A percentile compares a stretch with the other conserved stretches of the same genome.
Conservation (phyloP, 805 yeast species). For the Zygoascus flipseniorum region DNA sequence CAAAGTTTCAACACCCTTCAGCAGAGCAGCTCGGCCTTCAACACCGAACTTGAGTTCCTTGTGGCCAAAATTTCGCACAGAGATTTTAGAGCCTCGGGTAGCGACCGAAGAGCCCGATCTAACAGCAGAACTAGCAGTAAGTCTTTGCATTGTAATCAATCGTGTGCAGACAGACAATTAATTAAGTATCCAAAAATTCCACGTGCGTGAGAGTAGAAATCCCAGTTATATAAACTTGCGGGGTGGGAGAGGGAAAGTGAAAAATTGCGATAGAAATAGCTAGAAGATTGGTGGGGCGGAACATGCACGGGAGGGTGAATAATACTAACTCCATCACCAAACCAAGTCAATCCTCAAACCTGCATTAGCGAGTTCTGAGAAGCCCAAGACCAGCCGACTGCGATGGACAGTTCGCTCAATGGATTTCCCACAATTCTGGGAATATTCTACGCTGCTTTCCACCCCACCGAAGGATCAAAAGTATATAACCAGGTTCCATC, state of each 20-base stretch:
- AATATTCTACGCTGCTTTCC: conserved; percentile 83
- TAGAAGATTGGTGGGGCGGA: conserved; percentile 1
- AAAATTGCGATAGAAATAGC: not conserved
- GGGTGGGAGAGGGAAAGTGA: not conserved
- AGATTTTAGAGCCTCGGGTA: conserved; percentile 5
- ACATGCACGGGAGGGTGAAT: not conserved
- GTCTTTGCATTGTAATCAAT: conserved; percentile 17
- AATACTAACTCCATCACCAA: not conserved
- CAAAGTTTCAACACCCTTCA: conserved; percentile 88
- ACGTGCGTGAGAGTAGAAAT: not conserved
- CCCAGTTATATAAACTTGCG: not conserved
- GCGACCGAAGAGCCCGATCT: conserved; percentile 5
- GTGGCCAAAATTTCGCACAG: conserved; percentile 41
- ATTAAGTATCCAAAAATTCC: too few species aligned
- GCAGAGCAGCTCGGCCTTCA: conserved; percentile 90
- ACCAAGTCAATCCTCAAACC: not conserved
- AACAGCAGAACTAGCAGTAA: conserved; percentile 11
- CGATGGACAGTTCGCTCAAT: not conserved
- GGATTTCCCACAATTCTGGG: conserved; percentile 61
- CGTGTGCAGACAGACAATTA: too few species aligned
- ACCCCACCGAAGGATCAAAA: conserved; percentile 92
- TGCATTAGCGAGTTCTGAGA: not conserved
- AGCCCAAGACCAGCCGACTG: too few species aligned
- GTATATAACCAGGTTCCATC: conserved; percentile 86
- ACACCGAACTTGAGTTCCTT: conserved; percentile 95